Percentiles rank a stretch among this genome's conserved stretches.
Conservation (phyloP, 192 early-diverging fungal genomes). For the Geranomyces variabilis region DNA sequence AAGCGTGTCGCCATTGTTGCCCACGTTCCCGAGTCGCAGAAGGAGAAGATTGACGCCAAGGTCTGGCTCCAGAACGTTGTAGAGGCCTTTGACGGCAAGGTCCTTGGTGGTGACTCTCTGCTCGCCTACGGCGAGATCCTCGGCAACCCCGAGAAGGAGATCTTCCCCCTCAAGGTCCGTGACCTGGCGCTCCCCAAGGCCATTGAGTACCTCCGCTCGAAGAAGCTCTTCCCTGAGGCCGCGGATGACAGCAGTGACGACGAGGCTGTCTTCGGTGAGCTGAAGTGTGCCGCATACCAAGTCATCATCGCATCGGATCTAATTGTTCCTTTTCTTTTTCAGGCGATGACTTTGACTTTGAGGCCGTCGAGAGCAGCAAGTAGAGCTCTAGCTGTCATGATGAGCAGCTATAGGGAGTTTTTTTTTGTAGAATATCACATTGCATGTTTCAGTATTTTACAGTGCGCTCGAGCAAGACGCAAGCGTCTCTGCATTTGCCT, state of each 20-base stretch:
- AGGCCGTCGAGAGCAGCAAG: neutral
- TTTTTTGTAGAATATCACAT: too few species aligned
- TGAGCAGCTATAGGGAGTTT: too few species aligned
- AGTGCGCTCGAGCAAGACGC: too few species aligned
- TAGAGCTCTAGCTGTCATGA: too few species aligned
- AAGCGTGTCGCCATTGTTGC: conserved; percentile 32
- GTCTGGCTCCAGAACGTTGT: conserved; percentile 25
- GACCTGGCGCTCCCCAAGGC: conserved; percentile 26
- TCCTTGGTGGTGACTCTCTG: conserved; percentile 20
- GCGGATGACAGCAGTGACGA: conserved; percentile 26
- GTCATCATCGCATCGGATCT: conserved; percentile 3
- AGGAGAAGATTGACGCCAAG: conserved; percentile 31
- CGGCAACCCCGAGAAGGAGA: conserved; percentile 25
- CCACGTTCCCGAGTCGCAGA: conserved; percentile 24
- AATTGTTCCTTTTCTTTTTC: neutral
- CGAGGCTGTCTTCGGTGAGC: conserved; percentile 29
- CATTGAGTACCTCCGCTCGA: conserved; percentile 28
- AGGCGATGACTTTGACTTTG: conserved; percentile 30
- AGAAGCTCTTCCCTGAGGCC: conserved; percentile 30
- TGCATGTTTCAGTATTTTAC: too few species aligned
- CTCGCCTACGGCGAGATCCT: conserved; percentile 27
- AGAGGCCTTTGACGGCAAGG: conserved; percentile 18
- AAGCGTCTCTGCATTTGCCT: too few species aligned
- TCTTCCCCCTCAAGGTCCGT: conserved; percentile 32
- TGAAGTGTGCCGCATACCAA: too few species aligned